Base-by-base conservation (phyloP, 805 yeast species). In the Sungouiozyma intestinalis region DNA sequence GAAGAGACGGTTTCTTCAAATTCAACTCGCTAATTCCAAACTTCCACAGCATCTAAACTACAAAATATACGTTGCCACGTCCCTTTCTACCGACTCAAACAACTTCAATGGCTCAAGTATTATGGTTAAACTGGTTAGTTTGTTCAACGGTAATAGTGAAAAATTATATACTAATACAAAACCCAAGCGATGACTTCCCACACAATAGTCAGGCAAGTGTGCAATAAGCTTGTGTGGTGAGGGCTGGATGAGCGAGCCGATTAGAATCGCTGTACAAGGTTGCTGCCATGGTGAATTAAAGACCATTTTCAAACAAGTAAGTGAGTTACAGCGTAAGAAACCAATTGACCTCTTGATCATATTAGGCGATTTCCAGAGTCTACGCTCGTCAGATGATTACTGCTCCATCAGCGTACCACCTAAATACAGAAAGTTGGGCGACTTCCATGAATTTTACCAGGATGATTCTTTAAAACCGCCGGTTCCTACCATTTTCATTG, bases 301-400 rank as follows among this genome's bases (percentile, higher is more conserved):
- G 47, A 50, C 55, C 14, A 79, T 87, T 2, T 86, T 85, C 53
- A 38, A 52, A 9, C 41, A 53, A 2, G 58, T 73, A 1, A n/a
- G 42, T 2, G 38, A 48, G 32, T 37, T 55, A 4, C 56, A 64
- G 3, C 16, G 39, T 1, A 34, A 44, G 6, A 40, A 49, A 3
- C 51, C 55, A 2, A 72, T 77, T 0, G 84, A 81, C 29, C 59
- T 83, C 1, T 69, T 92, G 15, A 64, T 92, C 3, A 78, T 92
- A 2, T 79, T 95, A 49, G 98, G 98, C 0, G 98, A 92, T 59
- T 84, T 92, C 57, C 95, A 92, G 63, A 81, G 95, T 1, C 54
- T 85, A 3, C 62, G 97, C 41, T 71, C 73, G 47, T 50, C 53
- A 16, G 61, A 69, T 2, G 98, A 92, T 58, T 65, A 86, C 38